A percentile compares a stretch with the other conserved stretches of the same genome.
These are phyloP conservation scores for Priceomyces medius DNA, from an alignment of 805 yeast species.

Conservation along the genomic window DNA sequence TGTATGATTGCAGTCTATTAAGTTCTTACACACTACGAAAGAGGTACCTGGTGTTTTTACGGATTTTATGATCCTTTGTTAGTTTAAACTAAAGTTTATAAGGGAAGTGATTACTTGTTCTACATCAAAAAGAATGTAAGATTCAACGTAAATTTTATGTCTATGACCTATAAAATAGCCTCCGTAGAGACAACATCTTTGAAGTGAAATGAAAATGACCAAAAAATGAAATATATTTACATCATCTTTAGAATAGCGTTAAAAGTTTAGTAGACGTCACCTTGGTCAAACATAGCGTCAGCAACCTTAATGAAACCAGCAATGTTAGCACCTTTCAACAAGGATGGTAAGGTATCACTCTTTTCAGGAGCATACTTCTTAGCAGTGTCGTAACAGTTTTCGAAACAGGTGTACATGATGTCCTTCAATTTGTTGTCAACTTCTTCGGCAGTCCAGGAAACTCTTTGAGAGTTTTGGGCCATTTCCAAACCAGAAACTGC, in stretches of 20 bases:
- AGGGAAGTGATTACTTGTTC: too few species aligned
- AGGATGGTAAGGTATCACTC: constrained; percentile 75
- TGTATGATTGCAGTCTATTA: too few species aligned
- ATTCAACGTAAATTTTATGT: neutral
- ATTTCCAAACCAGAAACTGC: constrained; percentile 98
- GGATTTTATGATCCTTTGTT: too few species aligned
- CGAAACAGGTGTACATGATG: constrained; percentile 91
- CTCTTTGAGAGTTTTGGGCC: constrained; percentile 99
- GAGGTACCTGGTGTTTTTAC: too few species aligned
- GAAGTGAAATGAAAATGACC: constrained; percentile 8
- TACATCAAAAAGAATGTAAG: too few species aligned
- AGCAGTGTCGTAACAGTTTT: constrained; percentile 89
- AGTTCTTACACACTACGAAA: too few species aligned
- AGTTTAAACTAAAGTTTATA: too few species aligned
- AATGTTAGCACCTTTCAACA: constrained; percentile 98
- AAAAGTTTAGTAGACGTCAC: constrained; percentile 58
- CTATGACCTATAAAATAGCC: neutral
- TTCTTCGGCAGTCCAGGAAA: constrained; percentile 86
- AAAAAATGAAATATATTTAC: neutral
- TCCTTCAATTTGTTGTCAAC: constrained; percentile 88
- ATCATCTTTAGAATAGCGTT: neutral
- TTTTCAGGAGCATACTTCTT: constrained; percentile 71
- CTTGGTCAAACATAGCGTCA: constrained; percentile 96
- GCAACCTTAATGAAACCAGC: constrained; percentile 99
- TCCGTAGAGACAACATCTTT: constrained; percentile 3